phyloP scores from a whole-genome alignment of 73 alveolate species.

The Stentor coeruleus region DNA sequence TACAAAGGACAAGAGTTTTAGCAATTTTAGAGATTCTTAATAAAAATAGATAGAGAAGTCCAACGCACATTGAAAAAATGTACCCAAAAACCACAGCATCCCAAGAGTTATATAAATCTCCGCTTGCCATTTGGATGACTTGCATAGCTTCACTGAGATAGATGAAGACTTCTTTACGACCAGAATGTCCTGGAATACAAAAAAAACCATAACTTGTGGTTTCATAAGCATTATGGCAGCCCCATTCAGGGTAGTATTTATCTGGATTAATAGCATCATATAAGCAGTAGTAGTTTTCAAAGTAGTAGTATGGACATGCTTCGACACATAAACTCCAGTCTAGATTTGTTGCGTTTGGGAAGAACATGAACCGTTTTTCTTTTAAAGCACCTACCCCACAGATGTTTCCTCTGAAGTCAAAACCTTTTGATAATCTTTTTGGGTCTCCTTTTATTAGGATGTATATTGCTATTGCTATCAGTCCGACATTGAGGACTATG shows the following conservation, averaged over 20 bases:
- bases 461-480: background rate
- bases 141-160: slow-evolving; percentile 17
- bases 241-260: slow-evolving; percentile 15
- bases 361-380: background rate
- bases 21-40: background rate
- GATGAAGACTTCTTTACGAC: background rate
- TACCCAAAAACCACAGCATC: slow-evolving; percentile 1
- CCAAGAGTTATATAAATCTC: slow-evolving; percentile 5
- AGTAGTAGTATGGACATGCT: slow-evolving; percentile 19
- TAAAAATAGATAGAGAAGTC: background rate
- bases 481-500: background rate
- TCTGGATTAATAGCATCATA: slow-evolving; percentile 6
- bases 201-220: background rate
- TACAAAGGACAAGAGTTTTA: background rate
- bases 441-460: slow-evolving; percentile 23
- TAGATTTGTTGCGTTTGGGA: slow-evolving; percentile 12
- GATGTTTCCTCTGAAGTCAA: background rate
- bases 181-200: slow-evolving; percentile 28
- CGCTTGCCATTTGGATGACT: background rate
- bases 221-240: background rate
- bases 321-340: slow-evolving; percentile 15
- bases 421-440: background rate
- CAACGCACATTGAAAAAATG: background rate
- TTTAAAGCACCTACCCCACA: slow-evolving; percentile 25
- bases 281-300: slow-evolving; percentile 6